phyloP scores from a whole-genome alignment of 2,329 filamentous ascomycete genomes.

The Akanthomyces dipterigenus region DNA sequence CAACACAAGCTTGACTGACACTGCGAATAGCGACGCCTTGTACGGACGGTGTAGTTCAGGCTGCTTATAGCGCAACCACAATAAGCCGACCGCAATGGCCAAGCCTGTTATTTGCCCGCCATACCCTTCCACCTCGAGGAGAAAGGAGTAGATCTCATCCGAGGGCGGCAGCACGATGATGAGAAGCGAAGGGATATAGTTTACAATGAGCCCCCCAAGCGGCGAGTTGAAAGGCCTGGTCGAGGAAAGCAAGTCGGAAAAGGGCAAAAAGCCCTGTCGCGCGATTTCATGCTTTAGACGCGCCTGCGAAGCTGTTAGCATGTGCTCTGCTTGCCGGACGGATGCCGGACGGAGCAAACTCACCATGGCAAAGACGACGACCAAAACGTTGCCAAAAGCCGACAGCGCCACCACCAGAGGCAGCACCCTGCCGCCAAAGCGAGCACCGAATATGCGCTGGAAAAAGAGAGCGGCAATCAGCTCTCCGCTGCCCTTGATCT shows the following conservation, averaged over 20 bases:
- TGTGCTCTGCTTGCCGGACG: too few species aligned
- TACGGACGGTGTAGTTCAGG: slow-evolving; percentile 58
- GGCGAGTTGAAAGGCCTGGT: slow-evolving; percentile 62
- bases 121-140: slow-evolving; percentile 65
- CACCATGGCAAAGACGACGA: slow-evolving; percentile 62
- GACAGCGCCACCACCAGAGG: slow-evolving; percentile 61
- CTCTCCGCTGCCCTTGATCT: slow-evolving; percentile 60
- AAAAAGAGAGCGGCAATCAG: slow-evolving; percentile 64
- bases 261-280: slow-evolving; percentile 63
- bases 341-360: slow-evolving; percentile 19
- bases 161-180: slow-evolving; percentile 61
- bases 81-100: slow-evolving; percentile 49
- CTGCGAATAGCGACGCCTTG: slow-evolving; percentile 55
- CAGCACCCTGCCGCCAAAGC: slow-evolving; percentile 50
- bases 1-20: slow-evolving; percentile 47
- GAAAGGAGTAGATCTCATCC: slow-evolving; percentile 63
- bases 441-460: slow-evolving; percentile 53
- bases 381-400: slow-evolving; percentile 65
- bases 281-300: slow-evolving; percentile 68
- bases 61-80: slow-evolving; percentile 52
- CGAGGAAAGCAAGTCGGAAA: slow-evolving; percentile 51
- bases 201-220: slow-evolving; percentile 59
- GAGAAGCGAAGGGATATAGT: slow-evolving; percentile 61
- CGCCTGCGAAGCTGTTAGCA: slow-evolving; percentile 36
- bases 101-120: slow-evolving; percentile 55